phyloP scores from a whole-genome alignment of 257 asterid species.

The Jacaranda copaia region DNA sequence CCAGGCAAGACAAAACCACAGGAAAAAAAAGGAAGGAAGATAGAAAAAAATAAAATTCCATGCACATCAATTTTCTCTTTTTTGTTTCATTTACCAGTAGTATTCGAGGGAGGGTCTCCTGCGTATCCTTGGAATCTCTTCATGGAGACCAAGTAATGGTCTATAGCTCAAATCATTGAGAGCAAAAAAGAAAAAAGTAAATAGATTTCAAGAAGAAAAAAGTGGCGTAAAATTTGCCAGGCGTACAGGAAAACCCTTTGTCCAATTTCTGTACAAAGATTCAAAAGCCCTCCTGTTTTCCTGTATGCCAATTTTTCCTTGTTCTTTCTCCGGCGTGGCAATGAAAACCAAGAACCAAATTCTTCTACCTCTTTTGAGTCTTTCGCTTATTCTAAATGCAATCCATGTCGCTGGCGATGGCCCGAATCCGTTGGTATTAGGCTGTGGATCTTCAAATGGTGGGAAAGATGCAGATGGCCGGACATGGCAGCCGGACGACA shows the following conservation, averaged over 20 bases:
- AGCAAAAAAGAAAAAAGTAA: slow-evolving; percentile 10
- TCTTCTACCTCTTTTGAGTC: slow-evolving; percentile 26
- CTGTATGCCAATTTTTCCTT: slow-evolving; percentile 64
- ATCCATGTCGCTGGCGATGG: slow-evolving; percentile 35
- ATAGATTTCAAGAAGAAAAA: not conserved
- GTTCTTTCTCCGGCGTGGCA: slow-evolving; percentile 16
- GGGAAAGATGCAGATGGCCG: slow-evolving; percentile 68
- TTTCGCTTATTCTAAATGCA: slow-evolving; percentile 25
- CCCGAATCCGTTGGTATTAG: slow-evolving; percentile 43
- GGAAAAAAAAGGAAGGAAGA: not conserved
- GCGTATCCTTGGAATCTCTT: slow-evolving; percentile 35
- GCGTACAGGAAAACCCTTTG: slow-evolving; percentile 71
- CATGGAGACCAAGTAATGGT: slow-evolving; percentile 55
- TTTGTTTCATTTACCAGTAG: slow-evolving; percentile 23
- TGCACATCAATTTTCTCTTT: slow-evolving; percentile 6
- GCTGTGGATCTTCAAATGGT: slow-evolving; percentile 60
- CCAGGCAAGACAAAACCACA: slow-evolving; percentile 5
- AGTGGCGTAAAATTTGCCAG: slow-evolving; percentile 28
- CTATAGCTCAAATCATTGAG: slow-evolving; percentile 44
- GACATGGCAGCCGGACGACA: slow-evolving; percentile 70
- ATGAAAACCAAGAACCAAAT: slow-evolving; percentile 42
- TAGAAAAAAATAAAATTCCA: not conserved
- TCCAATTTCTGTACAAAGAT: not conserved
- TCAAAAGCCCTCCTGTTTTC: slow-evolving; percentile 28
- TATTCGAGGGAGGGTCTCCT: slow-evolving; percentile 20